Evolutionary conservation across 148 eudicot species (phyloP), one percentile per base, ranked within the genome.

Genomic region (Pouteria glomerata): DNA sequence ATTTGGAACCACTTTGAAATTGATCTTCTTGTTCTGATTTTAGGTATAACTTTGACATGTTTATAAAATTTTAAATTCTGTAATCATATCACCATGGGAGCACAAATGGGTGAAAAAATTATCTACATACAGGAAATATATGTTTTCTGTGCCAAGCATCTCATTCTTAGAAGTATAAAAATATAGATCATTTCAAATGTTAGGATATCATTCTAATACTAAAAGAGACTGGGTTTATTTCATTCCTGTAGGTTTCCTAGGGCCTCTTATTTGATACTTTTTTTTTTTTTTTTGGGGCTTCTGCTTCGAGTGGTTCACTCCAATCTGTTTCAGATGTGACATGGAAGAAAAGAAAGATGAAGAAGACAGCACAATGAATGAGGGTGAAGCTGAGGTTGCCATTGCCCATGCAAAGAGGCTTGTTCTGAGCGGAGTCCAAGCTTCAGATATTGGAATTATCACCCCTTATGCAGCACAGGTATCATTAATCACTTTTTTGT

Each of bases 271-370:
- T 69, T 8, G 6, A 29, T 15, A 18, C 3, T 8, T 12, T 3
- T 8, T 18, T 29, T 66, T 14, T 23, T 64, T 52, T 61, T 30
- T 1, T 0, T 69, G 66, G 41, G 27, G 24, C 30, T 57, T 35
- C 29, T n/a, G n/a, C n/a, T 77, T 57, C 4, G 16, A 56, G 33
- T 55, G 12, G 50, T 76, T 76, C n/a, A 45, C 44, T 19, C 48
- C 16, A 56, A 52, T 34, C 11, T 74, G 41, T 51, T 74, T 66
- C 82, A 95, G 99, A 56, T 95, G 99, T 62, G 97, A 91, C 68
- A 91, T 95, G 99, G 99, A 95, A 74, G 99, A 95, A 79, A 95
- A 95, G 78, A 95, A 95, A 80, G 99, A 95, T 78, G 98, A 89
- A 81, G 98, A 95, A 82, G 98, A 95, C 34, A 91, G 97, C 84